Percentiles rank a stretch among this genome's conserved stretches.
Conservation (phyloP, 306 rosid species). For the Cercis canadensis region DNA sequence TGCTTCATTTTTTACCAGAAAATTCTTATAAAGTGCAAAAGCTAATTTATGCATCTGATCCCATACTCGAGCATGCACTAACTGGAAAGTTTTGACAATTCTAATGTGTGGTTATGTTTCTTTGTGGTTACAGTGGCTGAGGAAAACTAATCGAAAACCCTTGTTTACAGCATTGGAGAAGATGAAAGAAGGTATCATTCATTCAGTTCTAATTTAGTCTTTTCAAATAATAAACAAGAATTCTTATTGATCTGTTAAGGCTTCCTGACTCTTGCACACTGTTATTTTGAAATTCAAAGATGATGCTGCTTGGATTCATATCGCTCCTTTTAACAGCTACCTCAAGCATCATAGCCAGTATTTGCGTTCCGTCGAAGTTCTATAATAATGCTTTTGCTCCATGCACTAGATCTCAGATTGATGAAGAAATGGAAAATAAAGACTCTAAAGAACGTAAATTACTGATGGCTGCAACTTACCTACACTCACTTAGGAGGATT, state of each 20-base stretch:
- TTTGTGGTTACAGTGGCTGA: slow-evolving; percentile 74
- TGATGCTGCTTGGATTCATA: slow-evolving; percentile 98
- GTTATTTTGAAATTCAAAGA: slow-evolving; percentile 61
- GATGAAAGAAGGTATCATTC: slow-evolving; percentile 89
- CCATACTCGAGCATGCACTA: background rate
- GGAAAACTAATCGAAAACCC: slow-evolving; percentile 88
- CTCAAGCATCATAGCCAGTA: slow-evolving; percentile 81
- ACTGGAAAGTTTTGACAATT: slow-evolving; percentile 25
- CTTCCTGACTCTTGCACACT: slow-evolving; percentile 2
- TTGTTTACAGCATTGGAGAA: slow-evolving; percentile 95
- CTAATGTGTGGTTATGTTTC: slow-evolving; percentile 22
- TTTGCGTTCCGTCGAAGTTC: slow-evolving; percentile 90
- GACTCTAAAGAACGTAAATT: slow-evolving; percentile 65
- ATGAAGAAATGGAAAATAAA: slow-evolving; percentile 60
- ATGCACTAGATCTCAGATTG: slow-evolving; percentile 74
- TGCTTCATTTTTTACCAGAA: background rate
- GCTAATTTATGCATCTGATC: background rate
- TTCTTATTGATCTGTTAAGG: slow-evolving; percentile 12
- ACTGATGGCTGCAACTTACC: slow-evolving; percentile 53
- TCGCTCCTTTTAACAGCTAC: slow-evolving; percentile 96
- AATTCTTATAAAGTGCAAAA: background rate
- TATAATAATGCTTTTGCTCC: slow-evolving; percentile 80
- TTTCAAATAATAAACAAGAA: slow-evolving; percentile 22
- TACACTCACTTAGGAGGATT: slow-evolving; percentile 62
- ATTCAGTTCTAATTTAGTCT: background rate